These are phyloP conservation scores for Skeletonema tropicum DNA, from an alignment of 108 stramenopile species.

Conservation along the genomic window DNA sequence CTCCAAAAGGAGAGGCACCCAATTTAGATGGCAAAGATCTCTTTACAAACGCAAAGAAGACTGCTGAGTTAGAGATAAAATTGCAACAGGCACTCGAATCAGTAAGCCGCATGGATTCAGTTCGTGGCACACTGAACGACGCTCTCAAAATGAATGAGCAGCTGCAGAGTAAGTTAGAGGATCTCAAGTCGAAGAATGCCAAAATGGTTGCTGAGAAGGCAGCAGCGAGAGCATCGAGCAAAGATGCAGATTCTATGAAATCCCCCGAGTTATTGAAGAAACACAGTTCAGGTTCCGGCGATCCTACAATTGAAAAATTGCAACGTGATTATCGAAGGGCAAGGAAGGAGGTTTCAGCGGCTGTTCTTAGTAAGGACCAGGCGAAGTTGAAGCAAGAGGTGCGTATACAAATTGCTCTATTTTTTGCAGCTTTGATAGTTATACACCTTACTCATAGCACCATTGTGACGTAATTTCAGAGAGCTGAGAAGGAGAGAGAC, in stretches of 20 bases:
- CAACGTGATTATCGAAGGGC: constrained; percentile 64
- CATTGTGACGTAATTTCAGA: constrained; percentile 17
- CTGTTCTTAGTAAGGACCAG: constrained; percentile 70
- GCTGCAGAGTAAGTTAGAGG: constrained; percentile 70
- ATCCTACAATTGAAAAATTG: constrained; percentile 61
- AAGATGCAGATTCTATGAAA: constrained; percentile 32
- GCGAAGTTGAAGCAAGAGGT: constrained; percentile 81
- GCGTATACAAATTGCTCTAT: constrained; percentile 2
- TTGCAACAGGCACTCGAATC: constrained; percentile 83
- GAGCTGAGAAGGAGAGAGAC: constrained; percentile 79
- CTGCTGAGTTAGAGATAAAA: constrained; percentile 79
- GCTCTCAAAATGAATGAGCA: constrained; percentile 72
- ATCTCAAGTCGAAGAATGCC: constrained; percentile 73
- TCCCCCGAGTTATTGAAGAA: constrained; percentile 25
- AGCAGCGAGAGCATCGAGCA: constrained; percentile 31
- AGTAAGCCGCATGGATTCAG: constrained; percentile 73
- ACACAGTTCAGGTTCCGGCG: constrained; percentile 29
- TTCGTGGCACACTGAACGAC: constrained; percentile 67
- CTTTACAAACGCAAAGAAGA: constrained; percentile 56
- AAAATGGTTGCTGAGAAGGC: constrained; percentile 60
- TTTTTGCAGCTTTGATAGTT: not conserved
- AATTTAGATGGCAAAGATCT: constrained; percentile 13
- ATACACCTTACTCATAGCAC: not conserved
- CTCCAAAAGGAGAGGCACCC: constrained; percentile 28
- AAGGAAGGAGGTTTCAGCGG: constrained; percentile 76